Conservation (phyloP, 257 asterid species). For the Plantago ovata region DNA sequence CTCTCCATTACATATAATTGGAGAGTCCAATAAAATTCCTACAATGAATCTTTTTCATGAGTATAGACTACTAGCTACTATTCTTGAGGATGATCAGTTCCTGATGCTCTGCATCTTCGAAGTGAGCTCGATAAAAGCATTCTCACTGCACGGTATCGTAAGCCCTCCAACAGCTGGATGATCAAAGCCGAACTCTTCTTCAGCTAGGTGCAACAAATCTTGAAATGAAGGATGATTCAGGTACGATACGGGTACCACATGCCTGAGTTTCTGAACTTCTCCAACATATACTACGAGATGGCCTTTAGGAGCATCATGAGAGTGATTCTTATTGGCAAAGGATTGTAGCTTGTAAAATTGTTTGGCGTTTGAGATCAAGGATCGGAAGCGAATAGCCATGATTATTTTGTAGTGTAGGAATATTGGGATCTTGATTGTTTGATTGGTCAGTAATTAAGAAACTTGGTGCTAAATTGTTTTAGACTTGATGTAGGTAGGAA, state of each 20-base stretch:
- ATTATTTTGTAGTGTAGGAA: neutral
- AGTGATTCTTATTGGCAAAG: slow-evolving; percentile 16
- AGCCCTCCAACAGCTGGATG: slow-evolving; percentile 34
- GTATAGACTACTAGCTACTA: no score
- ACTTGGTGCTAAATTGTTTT: no score
- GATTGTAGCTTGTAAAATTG: slow-evolving; percentile 14
- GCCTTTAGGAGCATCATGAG: slow-evolving; percentile 37
- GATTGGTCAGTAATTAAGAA: no score
- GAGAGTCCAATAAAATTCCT: no score
- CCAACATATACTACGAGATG: slow-evolving; percentile 39
- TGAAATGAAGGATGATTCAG: slow-evolving; percentile 36
- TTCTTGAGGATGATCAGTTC: no score
- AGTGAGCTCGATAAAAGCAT: slow-evolving; percentile 17
- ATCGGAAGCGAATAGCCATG: slow-evolving; percentile 12
- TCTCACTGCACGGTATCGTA: slow-evolving; percentile 24
- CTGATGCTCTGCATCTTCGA: no score
- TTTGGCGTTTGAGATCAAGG: slow-evolving; percentile 10
- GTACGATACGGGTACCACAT: slow-evolving; percentile 29
- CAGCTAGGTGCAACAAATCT: slow-evolving; percentile 24
- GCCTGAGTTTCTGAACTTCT: slow-evolving; percentile 24
- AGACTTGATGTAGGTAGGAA: no score
- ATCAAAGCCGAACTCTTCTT: slow-evolving; percentile 31
- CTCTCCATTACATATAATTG: no score
- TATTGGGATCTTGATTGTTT: no score
- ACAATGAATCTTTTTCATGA: no score